Evolutionary conservation across 1,284 basidiomycete genomes (phyloP).

Genomic region (Irpex rosettiformis): DNA sequence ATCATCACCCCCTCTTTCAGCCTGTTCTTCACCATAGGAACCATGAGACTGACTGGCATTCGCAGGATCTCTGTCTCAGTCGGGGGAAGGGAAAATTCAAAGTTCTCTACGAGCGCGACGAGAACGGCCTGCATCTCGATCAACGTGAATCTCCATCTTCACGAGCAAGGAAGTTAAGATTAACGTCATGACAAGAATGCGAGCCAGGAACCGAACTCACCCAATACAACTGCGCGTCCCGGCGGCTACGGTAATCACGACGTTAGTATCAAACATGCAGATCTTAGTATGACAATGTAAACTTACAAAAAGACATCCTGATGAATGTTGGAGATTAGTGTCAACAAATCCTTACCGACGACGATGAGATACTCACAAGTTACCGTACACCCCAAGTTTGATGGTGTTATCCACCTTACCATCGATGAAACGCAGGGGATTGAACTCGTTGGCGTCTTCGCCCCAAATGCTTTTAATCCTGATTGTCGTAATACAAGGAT

Average conservation of each 20-base stretch:
- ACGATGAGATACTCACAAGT: constrained; percentile 6
- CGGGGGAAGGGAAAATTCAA: constrained; percentile 14
- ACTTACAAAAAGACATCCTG: constrained; percentile 14
- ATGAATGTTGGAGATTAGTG: neutral
- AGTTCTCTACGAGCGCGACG: constrained; percentile 12
- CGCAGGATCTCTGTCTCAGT: constrained; percentile 20
- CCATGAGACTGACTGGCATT: constrained; percentile 18
- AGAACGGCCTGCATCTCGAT: constrained; percentile 14
- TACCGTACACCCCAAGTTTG: constrained; percentile 3
- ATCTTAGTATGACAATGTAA: neutral
- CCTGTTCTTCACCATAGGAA: constrained; percentile 19
- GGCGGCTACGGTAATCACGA: constrained; percentile 8
- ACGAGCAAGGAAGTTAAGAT: neutral
- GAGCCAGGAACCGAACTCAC: neutral
- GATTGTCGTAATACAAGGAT: too few species aligned
- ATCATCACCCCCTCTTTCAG: constrained; percentile 20
- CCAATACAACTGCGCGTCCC: constrained; percentile 14
- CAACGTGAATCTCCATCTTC: constrained; percentile 15
- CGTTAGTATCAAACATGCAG: neutral
- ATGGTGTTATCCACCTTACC: constrained; percentile 8
- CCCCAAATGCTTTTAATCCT: constrained; percentile 10
- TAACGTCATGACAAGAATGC: neutral
- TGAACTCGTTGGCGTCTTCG: constrained; percentile 11
- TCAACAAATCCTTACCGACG: neutral
- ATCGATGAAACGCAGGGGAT: constrained; percentile 10